A percentile compares a stretch with the other conserved stretches of the same genome.
These are phyloP conservation scores for Hyparrhenia diplandra DNA, from an alignment of 176 grass and related monocot species.

Conservation along the genomic window DNA sequence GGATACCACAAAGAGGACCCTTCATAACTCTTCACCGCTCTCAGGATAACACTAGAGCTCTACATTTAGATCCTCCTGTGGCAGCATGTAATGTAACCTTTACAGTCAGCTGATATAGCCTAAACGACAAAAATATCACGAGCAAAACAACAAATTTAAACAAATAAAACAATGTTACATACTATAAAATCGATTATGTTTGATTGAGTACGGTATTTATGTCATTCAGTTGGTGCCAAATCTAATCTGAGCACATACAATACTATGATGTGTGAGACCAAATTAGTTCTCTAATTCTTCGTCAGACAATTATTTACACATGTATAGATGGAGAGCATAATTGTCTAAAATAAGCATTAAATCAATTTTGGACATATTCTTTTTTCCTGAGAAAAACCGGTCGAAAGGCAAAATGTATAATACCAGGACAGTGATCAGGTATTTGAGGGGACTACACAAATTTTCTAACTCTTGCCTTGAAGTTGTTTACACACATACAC, in stretches of 20 bases:
- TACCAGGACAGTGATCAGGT: neutral
- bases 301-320: neutral
- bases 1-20: neutral
- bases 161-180: no score
- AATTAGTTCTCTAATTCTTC: neutral
- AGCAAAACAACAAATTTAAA: no score
- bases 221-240: neutral
- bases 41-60: no score
- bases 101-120: no score
- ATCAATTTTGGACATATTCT: no score
- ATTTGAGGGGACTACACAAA: neutral
- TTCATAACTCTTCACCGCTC: no score
- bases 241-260: neutral
- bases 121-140: no score
- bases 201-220: neutral
- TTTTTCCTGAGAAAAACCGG: neutral
- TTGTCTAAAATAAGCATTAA: neutral
- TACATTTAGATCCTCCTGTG: no score
- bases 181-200: no score
- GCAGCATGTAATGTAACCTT: no score
- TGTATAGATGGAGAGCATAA: neutral
- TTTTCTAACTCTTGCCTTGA: neutral
- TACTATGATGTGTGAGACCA: neutral
- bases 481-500: neutral
- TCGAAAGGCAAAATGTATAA: neutral